Percentiles rank a stretch among this genome's conserved stretches.
These are phyloP conservation scores for Infundibulicybe gibba DNA, from an alignment of 768 basidiomycete genomes.

Conservation along the genomic window DNA sequence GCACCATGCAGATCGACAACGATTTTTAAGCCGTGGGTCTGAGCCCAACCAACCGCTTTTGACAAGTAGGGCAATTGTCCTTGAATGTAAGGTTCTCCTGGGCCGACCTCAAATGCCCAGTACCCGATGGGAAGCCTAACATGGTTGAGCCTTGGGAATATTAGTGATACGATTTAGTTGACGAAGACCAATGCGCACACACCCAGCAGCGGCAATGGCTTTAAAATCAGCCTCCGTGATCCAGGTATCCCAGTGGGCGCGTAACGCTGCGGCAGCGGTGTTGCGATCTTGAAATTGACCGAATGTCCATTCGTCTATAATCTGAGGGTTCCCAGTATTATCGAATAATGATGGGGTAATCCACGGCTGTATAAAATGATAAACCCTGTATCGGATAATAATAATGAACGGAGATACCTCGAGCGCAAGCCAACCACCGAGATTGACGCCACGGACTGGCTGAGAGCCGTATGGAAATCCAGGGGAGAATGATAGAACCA, in stretches of 20 bases:
- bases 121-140: slow-evolving; percentile 86
- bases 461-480: slow-evolving; percentile 71
- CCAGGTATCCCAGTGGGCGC: slow-evolving; percentile 78
- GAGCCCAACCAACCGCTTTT: slow-evolving; percentile 70
- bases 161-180: slow-evolving; percentile 1
- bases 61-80: slow-evolving; percentile 71
- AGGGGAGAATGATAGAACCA: slow-evolving; percentile 35
- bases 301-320: slow-evolving; percentile 81
- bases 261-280: slow-evolving; percentile 48
- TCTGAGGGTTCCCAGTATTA: slow-evolving; percentile 52
- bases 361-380: slow-evolving; percentile 51
- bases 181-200: slow-evolving; percentile 13
- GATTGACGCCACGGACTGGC: slow-evolving; percentile 81
- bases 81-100: slow-evolving; percentile 75
- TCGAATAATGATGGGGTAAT: slow-evolving; percentile 77
- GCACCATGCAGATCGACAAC: slow-evolving; percentile 80
- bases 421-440: slow-evolving; percentile 58
- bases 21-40: slow-evolving; percentile 67
- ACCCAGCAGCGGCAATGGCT: slow-evolving; percentile 76
- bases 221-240: slow-evolving; percentile 81
- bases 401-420: slow-evolving; percentile 26
- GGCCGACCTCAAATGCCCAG: slow-evolving; percentile 82
- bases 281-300: slow-evolving; percentile 52
- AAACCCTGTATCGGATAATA: slow-evolving; percentile 6
- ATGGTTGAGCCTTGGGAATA: slow-evolving; percentile 63